These are phyloP conservation scores for Wickerhamiella nectarea DNA, from an alignment of 805 yeast species.

Conservation along the genomic window DNA sequence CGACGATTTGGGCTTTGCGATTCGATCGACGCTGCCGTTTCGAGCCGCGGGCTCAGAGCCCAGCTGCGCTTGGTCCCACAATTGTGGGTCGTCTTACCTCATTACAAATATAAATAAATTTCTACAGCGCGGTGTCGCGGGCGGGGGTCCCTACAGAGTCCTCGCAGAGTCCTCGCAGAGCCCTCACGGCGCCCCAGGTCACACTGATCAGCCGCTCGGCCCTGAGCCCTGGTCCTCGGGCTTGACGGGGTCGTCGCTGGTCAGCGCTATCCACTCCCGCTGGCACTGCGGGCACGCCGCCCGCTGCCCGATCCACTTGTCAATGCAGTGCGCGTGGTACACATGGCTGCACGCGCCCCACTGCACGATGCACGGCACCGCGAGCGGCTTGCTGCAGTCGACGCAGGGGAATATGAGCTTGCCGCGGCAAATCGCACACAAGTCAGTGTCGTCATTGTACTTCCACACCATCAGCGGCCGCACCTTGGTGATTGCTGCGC, in stretches of 20 bases:
- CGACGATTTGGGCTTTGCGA: neutral
- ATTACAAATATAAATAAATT: too few relatives aligned
- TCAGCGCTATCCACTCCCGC: neutral
- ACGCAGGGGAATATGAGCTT: constrained; percentile 3
- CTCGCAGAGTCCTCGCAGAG: too few relatives aligned
- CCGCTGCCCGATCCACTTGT: constrained; percentile 5
- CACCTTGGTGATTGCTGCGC: neutral
- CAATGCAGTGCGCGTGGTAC: constrained; percentile 8
- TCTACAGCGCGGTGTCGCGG: too few relatives aligned
- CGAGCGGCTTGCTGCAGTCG: neutral
- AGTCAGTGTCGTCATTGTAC: constrained; percentile 1
- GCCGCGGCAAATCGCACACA: constrained; percentile 9
- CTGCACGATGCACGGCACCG: neutral
- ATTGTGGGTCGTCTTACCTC: too few relatives aligned
- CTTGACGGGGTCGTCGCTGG: neutral
- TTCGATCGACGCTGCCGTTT: too few relatives aligned
- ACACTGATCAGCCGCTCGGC: too few relatives aligned
- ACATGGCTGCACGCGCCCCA: constrained; percentile 8
- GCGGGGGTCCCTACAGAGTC: too few relatives aligned
- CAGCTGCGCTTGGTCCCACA: too few relatives aligned
- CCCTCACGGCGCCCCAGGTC: too few relatives aligned
- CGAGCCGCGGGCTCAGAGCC: too few relatives aligned
- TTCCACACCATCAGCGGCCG: constrained; percentile 5
- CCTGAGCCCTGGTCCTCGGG: too few relatives aligned
- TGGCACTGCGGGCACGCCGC: constrained; percentile 6